These are phyloP conservation scores for Xylaria sp. DNA, from an alignment of 2,329 filamentous ascomycete species.

Conservation along the genomic window DNA sequence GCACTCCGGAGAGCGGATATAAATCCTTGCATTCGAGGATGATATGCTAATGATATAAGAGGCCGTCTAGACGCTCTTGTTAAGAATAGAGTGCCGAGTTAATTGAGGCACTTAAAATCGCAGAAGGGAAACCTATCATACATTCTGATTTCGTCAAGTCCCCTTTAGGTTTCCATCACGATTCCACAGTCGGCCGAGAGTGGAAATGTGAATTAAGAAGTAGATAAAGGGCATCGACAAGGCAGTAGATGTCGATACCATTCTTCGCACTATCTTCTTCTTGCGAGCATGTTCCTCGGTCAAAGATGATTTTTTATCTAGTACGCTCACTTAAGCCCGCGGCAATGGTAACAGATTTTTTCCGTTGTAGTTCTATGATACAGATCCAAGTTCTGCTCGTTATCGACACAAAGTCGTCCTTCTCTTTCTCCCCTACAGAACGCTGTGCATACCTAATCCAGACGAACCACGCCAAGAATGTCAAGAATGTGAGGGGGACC, in stretches of 20 bases:
- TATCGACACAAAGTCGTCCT: not conserved
- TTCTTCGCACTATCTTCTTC: not conserved
- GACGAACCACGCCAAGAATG: not conserved
- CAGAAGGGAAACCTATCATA: conserved; percentile 2
- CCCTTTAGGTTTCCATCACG: conserved; percentile 9
- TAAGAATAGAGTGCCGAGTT: conserved; percentile 2
- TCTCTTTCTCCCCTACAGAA: not conserved
- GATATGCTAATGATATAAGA: conserved; percentile 11
- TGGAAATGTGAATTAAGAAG: conserved; percentile 20
- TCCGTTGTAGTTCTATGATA: no score
- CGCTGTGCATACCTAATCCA: not conserved
- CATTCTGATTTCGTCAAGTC: conserved; percentile 26
- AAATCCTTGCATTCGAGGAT: conserved; percentile 12
- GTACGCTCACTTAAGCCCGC: no score
- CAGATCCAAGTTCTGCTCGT: not conserved
- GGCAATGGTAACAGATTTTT: no score
- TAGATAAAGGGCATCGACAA: conserved; percentile 22
- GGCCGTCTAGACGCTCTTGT: conserved; percentile 16
- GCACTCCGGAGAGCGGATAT: conserved; percentile 9
- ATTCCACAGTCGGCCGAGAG: not conserved
- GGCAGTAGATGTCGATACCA: conserved; percentile 13
- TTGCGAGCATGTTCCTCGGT: no score
- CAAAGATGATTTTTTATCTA: no score
- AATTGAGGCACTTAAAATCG: not conserved
- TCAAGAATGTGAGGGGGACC: not conserved